phyloP scores from a whole-genome alignment of 139 green algal genomes.

The Closterium sp. region DNA sequence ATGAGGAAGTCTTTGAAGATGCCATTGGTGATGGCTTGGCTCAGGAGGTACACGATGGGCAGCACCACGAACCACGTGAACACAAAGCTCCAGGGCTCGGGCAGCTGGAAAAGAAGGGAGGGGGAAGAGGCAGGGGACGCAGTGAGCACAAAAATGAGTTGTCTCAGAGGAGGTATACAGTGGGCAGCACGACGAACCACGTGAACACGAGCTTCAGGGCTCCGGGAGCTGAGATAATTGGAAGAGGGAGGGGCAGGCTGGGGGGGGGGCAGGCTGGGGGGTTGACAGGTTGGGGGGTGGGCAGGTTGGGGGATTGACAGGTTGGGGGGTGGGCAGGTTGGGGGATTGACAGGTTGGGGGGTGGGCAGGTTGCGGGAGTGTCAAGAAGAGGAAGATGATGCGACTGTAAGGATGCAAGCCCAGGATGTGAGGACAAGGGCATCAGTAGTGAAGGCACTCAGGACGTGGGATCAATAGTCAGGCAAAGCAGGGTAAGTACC shows the following conservation, averaged over 20 bases:
- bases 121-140: neutral
- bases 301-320: too few relatives aligned
- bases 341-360: too few relatives aligned
- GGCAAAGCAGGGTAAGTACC: too few relatives aligned
- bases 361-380: too few relatives aligned
- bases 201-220: constrained; percentile 52
- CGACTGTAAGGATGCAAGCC: too few relatives aligned
- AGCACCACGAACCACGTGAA: constrained; percentile 53
- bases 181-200: constrained; percentile 48
- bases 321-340: too few relatives aligned
- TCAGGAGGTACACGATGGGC: constrained; percentile 47
- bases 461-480: too few relatives aligned
- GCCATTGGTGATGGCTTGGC: constrained; percentile 37
- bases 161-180: constrained; percentile 44
- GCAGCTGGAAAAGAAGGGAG: constrained; percentile 33
- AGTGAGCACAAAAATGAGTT: neutral
- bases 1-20: constrained; percentile 53
- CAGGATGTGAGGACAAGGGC: too few relatives aligned
- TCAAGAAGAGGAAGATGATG: too few relatives aligned
- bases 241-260: neutral
- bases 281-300: constrained; percentile 1
- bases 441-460: too few relatives aligned
- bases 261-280: neutral
- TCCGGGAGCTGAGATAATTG: constrained; percentile 40
- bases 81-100: constrained; percentile 54